These are phyloP conservation scores for Chaetomium strumarium DNA, from an alignment of 2,329 filamentous ascomycete genomes.

Conservation along the genomic window DNA sequence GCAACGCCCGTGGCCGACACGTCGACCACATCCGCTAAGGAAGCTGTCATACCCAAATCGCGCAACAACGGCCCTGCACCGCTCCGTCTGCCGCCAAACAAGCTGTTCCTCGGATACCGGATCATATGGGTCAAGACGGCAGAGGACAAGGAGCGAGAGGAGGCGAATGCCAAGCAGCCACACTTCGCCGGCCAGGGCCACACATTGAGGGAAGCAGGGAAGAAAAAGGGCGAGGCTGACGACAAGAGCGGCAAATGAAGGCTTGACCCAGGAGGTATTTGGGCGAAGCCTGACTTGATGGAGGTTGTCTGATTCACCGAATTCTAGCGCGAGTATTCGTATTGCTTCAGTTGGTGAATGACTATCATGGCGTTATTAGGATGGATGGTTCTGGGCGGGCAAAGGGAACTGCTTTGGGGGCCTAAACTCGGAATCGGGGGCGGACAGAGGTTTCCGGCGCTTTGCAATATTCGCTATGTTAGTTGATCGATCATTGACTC, in stretches of 20 bases:
- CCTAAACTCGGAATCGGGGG: no score
- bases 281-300: neutral
- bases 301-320: neutral
- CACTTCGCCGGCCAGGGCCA: constrained; percentile 81
- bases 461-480: no score
- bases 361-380: no score
- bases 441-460: no score
- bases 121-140: constrained; percentile 81
- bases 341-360: no score
- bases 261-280: constrained; percentile 12
- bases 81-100: constrained; percentile 75
- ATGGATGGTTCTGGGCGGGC: no score
- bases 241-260: constrained; percentile 16
- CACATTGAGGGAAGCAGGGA: constrained; percentile 62
- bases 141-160: constrained; percentile 62
- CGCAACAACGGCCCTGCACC: constrained; percentile 77
- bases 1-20: constrained; percentile 63
- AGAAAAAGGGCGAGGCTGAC: constrained; percentile 59
- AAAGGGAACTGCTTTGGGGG: no score
- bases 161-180: constrained; percentile 59
- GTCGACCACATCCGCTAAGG: constrained; percentile 37
- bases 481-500: no score
- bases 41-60: constrained; percentile 33
- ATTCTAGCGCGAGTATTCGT: neutral
- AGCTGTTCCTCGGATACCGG: constrained; percentile 95